Percentiles rank a stretch among this genome's conserved stretches.
Conservation (phyloP, 495 filamentous ascomycete genomes). For the Pyronema domesticum region DNA sequence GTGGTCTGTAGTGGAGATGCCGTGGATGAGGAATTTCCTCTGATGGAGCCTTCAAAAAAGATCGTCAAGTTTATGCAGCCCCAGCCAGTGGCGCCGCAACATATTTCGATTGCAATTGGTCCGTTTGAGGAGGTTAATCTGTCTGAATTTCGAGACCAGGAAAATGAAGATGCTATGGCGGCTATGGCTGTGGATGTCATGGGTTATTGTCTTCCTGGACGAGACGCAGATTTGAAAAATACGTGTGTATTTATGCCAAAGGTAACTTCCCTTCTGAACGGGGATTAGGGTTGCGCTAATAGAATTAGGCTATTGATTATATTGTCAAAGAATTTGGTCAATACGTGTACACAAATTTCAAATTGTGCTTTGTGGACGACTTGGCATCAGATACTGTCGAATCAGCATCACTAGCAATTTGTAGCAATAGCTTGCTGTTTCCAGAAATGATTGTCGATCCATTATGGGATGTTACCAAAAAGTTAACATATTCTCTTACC, state of each 20-base stretch:
- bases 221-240: constrained; percentile 60
- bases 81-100: constrained; percentile 56
- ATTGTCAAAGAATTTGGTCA: constrained; percentile 70
- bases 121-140: constrained; percentile 89
- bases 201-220: constrained; percentile 75
- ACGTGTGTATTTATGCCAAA: constrained; percentile 60
- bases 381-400: constrained; percentile 50
- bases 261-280: constrained; percentile 1
- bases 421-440: constrained; percentile 70
- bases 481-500: constrained; percentile 66
- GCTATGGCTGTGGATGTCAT: constrained; percentile 66
- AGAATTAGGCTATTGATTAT: constrained; percentile 51
- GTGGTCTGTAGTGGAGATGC: constrained; percentile 82
- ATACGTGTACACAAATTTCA: constrained; percentile 64
- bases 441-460: constrained; percentile 65
- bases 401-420: constrained; percentile 69
- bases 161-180: constrained; percentile 77
- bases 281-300: not conserved
- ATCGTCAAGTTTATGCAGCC: constrained; percentile 60
- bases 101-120: constrained; percentile 80
- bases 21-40: constrained; percentile 61
- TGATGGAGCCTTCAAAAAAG: constrained; percentile 57
- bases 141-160: constrained; percentile 69
- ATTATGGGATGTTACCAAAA: constrained; percentile 57
- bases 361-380: constrained; percentile 87